Evolutionary conservation across 2,329 filamentous ascomycete species (phyloP), one percentile per base, ranked within the genome.

Genomic region (Grosmannia penicillata): DNA sequence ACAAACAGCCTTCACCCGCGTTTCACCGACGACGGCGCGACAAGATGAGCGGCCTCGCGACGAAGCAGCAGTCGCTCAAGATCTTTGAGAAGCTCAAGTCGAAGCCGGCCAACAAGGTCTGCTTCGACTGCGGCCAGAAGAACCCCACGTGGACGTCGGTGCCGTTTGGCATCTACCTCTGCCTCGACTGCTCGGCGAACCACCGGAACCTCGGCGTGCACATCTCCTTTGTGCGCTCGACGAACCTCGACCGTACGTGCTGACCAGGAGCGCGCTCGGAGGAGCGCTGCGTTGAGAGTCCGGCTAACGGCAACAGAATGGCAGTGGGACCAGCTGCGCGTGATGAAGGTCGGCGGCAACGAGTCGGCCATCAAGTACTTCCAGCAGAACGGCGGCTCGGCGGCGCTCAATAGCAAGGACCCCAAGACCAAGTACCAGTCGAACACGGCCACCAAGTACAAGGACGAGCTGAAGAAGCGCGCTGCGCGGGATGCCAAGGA

Each of bases 61-160:
- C 83, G 38, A 98, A 96, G 70, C 76, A 85, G 57, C 78, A 96
- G 68, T 95, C 89, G 63, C 82, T 89, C 59, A 89, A 87, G 65
- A 84, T 98, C 61, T 98, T 98, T 64, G 83, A 93, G 68, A 95
- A 95, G 68, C 67, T 96, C 58, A 95, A 93, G 72, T 72, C 78
- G 42, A 94, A 95, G 68, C 75, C 79, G 43, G 85, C 87, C 44
- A 98, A 98, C 68, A 94, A 93, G 74, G 75, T 93, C 66, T 98
- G 91, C 72, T 98, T 98, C 63, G 91, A 98, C 65, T 98, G 91
- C 62, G 79, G 83, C 57, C 82, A 86, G 53, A 96, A 96, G 65
- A 95, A 95, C 56, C 91, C 91, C 45, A 96, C 91, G 42, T 98
- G 91, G 91, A 93, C 87, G 8, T 96, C 89, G 7, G 87, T 95